Percentiles rank a stretch among this genome's conserved stretches.
Evolutionary conservation across 108 stramenopile species (phyloP).

Genomic region (Fistulifera pelliculosa): DNA sequence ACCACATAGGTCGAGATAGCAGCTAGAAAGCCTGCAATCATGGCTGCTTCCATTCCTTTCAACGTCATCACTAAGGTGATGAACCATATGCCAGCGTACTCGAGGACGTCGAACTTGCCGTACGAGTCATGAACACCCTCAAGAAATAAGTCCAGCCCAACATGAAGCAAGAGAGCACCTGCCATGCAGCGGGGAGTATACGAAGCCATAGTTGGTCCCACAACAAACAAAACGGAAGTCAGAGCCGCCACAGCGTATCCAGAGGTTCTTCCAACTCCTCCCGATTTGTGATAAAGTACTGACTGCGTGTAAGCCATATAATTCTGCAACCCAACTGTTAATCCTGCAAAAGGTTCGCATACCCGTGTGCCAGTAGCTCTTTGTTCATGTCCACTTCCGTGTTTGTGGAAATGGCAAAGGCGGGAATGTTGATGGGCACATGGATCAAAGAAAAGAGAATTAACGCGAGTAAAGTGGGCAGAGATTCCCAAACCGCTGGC

Average conservation of each 20-base stretch:
- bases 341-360: slow-evolving; percentile 52
- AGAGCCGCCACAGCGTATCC: slow-evolving; percentile 31
- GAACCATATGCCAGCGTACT: slow-evolving; percentile 59
- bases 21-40: slow-evolving; percentile 53
- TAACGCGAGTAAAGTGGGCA: slow-evolving; percentile 57
- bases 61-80: slow-evolving; percentile 64
- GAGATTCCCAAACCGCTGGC: slow-evolving; percentile 36
- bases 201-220: slow-evolving; percentile 46
- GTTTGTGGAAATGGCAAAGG: slow-evolving; percentile 62
- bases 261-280: slow-evolving; percentile 46
- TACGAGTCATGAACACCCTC: slow-evolving; percentile 64
- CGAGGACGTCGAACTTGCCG: slow-evolving; percentile 59
- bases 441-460: slow-evolving; percentile 68
- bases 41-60: slow-evolving; percentile 59
- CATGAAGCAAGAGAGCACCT: slow-evolving; percentile 73
- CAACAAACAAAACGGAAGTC: slow-evolving; percentile 48
- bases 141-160: slow-evolving; percentile 73
- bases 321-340: slow-evolving; percentile 64
- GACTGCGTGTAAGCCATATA: slow-evolving; percentile 65
- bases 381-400: slow-evolving; percentile 68
- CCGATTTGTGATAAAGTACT: slow-evolving; percentile 65
- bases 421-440: slow-evolving; percentile 83
- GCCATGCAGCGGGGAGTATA: slow-evolving; percentile 79
- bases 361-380: slow-evolving; percentile 75
- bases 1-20: slow-evolving; percentile 51